Conservation (phyloP, 2,329 filamentous ascomycete genomes). For the Fusarium lyarnte region DNA sequence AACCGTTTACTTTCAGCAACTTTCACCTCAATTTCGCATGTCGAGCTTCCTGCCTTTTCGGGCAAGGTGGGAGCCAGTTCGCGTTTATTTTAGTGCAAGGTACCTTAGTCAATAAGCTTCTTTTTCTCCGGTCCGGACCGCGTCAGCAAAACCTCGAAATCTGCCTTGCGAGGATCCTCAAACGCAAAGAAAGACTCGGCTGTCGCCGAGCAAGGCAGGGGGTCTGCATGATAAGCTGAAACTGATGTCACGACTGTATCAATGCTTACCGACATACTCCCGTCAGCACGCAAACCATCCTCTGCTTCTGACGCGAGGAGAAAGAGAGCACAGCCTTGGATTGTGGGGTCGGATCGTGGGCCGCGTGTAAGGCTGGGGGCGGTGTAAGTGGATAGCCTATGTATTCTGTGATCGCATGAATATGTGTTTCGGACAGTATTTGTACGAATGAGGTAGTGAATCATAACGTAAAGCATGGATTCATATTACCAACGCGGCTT, state of each 20-base stretch:
- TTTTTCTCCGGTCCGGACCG: conserved; percentile 23
- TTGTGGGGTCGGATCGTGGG: conserved; percentile 40
- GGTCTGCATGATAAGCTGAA: conserved; percentile 26
- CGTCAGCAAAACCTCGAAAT: conserved; percentile 16
- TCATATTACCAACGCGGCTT: background rate
- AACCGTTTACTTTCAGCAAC: background rate
- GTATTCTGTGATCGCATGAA: background rate
- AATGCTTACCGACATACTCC: background rate
- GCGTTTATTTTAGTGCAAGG: background rate
- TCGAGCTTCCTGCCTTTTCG: conserved; percentile 23
- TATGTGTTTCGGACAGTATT: background rate
- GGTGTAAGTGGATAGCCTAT: conserved; percentile 27
- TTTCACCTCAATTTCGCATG: conserved; percentile 15
- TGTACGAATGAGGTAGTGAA: conserved; percentile 8
- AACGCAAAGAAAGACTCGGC: conserved; percentile 15
- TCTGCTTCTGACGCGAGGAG: background rate
- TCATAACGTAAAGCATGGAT: conserved; percentile 1
- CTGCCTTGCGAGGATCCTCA: conserved; percentile 33
- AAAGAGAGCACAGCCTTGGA: conserved; percentile 34
- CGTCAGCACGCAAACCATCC: conserved; percentile 5
- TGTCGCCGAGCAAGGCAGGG: conserved; percentile 6
- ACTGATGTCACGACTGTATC: conserved; percentile 37
- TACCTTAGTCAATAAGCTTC: conserved; percentile 20
- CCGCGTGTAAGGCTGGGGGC: conserved; percentile 44
- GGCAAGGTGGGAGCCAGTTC: conserved; percentile 5